Conservation (phyloP, 73 alveolate species). For the Effrenium voratum region DNA sequence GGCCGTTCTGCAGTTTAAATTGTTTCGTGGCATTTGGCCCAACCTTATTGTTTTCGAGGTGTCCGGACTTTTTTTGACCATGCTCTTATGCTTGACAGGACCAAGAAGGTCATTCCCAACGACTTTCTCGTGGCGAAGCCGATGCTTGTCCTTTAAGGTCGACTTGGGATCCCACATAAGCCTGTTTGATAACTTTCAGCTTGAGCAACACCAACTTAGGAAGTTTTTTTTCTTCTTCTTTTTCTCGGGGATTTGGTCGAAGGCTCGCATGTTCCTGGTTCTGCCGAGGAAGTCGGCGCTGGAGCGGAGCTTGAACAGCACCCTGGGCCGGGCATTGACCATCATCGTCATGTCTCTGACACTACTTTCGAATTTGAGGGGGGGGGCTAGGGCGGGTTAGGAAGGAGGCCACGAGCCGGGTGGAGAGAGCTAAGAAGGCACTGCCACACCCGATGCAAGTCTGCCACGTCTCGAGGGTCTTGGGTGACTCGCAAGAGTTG, state of each 20-base stretch:
- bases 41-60: background rate
- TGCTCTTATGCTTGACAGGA: background rate
- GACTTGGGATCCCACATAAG: background rate
- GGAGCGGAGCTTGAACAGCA: conserved; percentile 88
- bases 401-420: too few relatives aligned
- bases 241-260: background rate
- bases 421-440: too few relatives aligned
- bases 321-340: conserved; percentile 71
- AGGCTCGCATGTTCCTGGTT: background rate
- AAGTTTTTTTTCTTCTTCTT: background rate
- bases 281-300: conserved; percentile 54
- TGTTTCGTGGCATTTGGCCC: background rate
- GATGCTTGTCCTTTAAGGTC: background rate
- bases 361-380: too few relatives aligned
- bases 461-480: too few relatives aligned
- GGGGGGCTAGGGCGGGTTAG: too few relatives aligned
- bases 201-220: background rate
- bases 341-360: conserved; percentile 4
- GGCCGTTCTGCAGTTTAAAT: too few relatives aligned
- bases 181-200: background rate
- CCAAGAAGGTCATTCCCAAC: conserved; percentile 62
- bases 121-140: conserved; percentile 54
- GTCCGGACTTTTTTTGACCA: too few relatives aligned
- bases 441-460: too few relatives aligned
- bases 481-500: too few relatives aligned